Base-by-base conservation (phyloP, 2,329 filamentous ascomycete genomes). In the Claviceps pusilla region DNA sequence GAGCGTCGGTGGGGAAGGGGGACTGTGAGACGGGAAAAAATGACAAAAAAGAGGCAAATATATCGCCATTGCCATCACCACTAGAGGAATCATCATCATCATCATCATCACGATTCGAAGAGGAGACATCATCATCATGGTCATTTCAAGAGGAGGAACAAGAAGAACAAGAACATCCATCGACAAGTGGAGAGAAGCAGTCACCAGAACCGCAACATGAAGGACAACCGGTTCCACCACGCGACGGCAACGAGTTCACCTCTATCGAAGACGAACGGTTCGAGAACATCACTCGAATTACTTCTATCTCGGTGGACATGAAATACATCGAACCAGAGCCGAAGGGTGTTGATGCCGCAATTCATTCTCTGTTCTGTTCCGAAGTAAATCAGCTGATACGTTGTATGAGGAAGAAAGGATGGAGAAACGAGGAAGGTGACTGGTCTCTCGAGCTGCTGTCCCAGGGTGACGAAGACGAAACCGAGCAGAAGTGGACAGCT, bases 321-420 rank as follows among this genome's bases (percentile, higher is more conserved):
- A 28, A 2, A 16, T 54, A 56, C 14, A 52, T 56, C 12, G 50
- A 56, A 41, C 55, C 52, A 16, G 49, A 56, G 50, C 46, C 37
- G 4, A 45, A 43, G 19, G 52, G 37, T 28, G 39, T 7, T 33
- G 3, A 14, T 19, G 16, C 46, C 7, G 7, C 16, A 11, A 54
- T 24, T 1, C 24, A 24, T n/a, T 33, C 31, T 6, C 7, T 56
- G 9, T 14, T 11, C 19, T 55, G 55, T 41, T 11, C n/a, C 12
- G 48, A 50, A 19, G 12, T 52, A 4, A 54, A 53, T 24, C 1
- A 12, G 9, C 31, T 57, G 31, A 50, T 57, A 3, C 9, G 6
- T 16, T 35, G 16, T 28, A 55, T 57, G 50, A 48, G 43, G n/a
- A 41, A 49, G 14, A 16, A 28, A 31, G 47, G 12, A 48, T 57